Evolutionary conservation across 148 eudicot genomes (phyloP), one percentile per base, ranked within the genome.

Genomic region (Rhododendron henanense): DNA sequence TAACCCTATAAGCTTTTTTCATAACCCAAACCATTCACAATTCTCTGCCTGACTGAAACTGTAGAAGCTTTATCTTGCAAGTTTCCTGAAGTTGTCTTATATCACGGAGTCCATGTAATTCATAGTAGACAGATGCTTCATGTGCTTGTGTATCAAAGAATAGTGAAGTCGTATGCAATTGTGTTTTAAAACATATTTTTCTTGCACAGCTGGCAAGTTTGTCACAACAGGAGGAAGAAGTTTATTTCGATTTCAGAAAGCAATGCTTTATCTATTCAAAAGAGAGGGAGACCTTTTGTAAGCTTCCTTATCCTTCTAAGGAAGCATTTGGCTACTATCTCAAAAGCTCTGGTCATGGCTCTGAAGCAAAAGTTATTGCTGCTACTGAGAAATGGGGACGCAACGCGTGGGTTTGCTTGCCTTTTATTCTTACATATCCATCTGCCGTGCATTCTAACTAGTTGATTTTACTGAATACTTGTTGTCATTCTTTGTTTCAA

Each of bases 361-460:
- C 99, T 87, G 98, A 97, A 87, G 93, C 96, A 85, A 95, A 95
- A 92, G 90, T 93, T 45, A 87, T 81, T 84, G 90, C 94, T 77
- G 98, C 98, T 73, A 90, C 92, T 16, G 98, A 95, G 84, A 97
- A 97, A 87, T 95, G 98, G 98, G 99, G 99, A 83, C 93, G 98
- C 53, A 97, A 97, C 86, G 93, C 87, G 98, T 97, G 90, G 61
- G 97, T 90, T 86, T 88, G 84, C 59, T 44, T 67, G 39, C 55
- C 81, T 76, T 78, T 15, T 51, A 10, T 33, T 31, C 2, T 16
- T 53, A 28, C 61, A 5, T 48, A 15, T 79, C 14, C 8, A 48
- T 48, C 3, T 44, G 31, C 31, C 1, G 11, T 6, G 15, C 51
- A 79, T 13, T 48, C 35, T 50, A 50, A 5, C 19, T 50, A 23